These are phyloP conservation scores for Sabuloglossum arenarium DNA, from an alignment of 495 filamentous ascomycete species.

Conservation along the genomic window DNA sequence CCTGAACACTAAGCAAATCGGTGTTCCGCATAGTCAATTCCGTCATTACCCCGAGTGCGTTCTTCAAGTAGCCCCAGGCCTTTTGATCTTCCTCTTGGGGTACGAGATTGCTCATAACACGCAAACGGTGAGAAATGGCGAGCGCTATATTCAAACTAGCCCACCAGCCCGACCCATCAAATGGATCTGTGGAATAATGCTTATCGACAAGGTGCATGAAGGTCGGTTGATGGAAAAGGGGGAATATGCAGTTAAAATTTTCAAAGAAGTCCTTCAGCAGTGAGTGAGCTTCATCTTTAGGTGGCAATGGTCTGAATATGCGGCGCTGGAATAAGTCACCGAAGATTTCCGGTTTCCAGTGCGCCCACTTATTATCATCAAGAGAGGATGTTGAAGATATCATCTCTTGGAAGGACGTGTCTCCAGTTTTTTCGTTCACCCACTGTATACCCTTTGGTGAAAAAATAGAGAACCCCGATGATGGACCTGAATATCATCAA, in stretches of 20 bases:
- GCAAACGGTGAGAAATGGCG: conserved; percentile 74
- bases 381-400: conserved; percentile 58
- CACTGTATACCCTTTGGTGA: conserved; percentile 95
- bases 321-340: conserved; percentile 74
- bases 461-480: conserved; percentile 95
- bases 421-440: conserved; percentile 96
- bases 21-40: conserved; percentile 92
- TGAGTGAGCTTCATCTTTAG: conserved; percentile 60
- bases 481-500: conserved; percentile 42
- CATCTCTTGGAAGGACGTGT: conserved; percentile 89
- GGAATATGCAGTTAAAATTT: conserved; percentile 98
- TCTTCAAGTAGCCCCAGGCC: conserved; percentile 90
- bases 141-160: conserved; percentile 86
- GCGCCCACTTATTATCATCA: conserved; percentile 82
- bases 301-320: conserved; percentile 63
- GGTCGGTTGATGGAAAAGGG: conserved; percentile 88
- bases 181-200: conserved; percentile 84
- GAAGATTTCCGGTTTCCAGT: conserved; percentile 93
- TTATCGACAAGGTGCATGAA: conserved; percentile 92
- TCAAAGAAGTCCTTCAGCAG: conserved; percentile 86
- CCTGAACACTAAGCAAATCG: conserved; percentile 91
- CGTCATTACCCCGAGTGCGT: conserved; percentile 77
- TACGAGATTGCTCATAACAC: conserved; percentile 89
- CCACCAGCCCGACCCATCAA: conserved; percentile 95
- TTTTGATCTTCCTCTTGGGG: conserved; percentile 80